Evolutionary conservation across 257 asterid species (phyloP).

Genomic region (Ilex aquifolium): DNA sequence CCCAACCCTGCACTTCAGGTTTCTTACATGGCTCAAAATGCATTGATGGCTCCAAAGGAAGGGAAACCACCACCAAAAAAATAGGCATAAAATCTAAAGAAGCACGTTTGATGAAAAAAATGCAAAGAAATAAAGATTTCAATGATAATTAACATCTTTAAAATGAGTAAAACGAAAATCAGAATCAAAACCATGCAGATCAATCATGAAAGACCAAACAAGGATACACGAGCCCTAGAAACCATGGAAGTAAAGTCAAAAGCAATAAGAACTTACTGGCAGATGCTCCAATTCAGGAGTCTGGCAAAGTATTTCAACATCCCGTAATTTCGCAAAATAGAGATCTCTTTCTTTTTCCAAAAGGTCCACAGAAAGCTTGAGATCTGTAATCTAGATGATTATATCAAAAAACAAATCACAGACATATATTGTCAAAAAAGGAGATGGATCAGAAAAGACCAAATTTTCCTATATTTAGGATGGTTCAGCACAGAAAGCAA

Average conservation of each 20-base stretch:
- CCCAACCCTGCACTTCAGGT: no score
- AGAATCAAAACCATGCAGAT: neutral
- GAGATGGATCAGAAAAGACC: neutral
- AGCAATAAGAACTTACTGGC: slow-evolving; percentile 34
- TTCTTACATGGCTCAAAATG: neutral
- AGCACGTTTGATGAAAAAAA: neutral
- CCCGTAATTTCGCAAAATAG: slow-evolving; percentile 75
- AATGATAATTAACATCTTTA: neutral
- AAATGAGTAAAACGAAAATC: no score
- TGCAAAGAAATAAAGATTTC: no score
- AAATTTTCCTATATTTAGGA: neutral
- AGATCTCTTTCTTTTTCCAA: slow-evolving; percentile 94
- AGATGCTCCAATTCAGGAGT: slow-evolving; percentile 47
- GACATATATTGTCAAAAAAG: neutral
- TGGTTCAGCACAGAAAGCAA: neutral
- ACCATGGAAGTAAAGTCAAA: neutral
- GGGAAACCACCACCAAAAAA: neutral
- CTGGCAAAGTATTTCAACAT: slow-evolving; percentile 83
- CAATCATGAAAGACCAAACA: no score
- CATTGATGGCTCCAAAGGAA: neutral
- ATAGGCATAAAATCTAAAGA: neutral
- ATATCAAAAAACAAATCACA: slow-evolving; percentile 10
- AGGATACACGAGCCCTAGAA: no score
- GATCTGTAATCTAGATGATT: slow-evolving; percentile 54
- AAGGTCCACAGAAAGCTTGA: slow-evolving; percentile 63